phyloP scores from a whole-genome alignment of 305 asterid species.

The Solanum chacoense region DNA sequence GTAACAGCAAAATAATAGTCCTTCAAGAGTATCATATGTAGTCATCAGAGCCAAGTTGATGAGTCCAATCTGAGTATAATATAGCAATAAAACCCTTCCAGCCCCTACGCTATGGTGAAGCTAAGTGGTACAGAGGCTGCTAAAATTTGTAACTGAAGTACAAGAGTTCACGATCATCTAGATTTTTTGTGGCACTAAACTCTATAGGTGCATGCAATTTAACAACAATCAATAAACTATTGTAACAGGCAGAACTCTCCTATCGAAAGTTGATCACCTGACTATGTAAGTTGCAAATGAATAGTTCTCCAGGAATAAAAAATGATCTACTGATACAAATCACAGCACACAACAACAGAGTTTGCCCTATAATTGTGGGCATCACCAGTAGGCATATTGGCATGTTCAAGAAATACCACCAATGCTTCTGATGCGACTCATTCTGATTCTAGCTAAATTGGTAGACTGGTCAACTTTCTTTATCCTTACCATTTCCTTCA shows the following conservation, averaged over 20 bases:
- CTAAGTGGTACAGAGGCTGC: background rate
- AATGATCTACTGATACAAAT: background rate
- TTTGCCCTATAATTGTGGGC: background rate
- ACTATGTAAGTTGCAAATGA: background rate
- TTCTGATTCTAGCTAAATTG: background rate
- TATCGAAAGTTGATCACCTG: background rate
- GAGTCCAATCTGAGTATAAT: background rate
- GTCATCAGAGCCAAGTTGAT: background rate
- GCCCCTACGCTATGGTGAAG: background rate
- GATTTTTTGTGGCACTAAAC: background rate
- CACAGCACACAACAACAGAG: background rate
- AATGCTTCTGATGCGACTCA: constrained; percentile 7
- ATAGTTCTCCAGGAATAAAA: background rate
- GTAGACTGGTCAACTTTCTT: constrained; percentile 26
- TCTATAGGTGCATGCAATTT: background rate
- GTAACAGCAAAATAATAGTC: background rate
- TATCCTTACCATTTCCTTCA: constrained; percentile 41
- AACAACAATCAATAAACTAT: background rate
- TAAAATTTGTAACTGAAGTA: background rate
- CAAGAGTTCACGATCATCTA: background rate
- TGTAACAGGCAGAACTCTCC: background rate
- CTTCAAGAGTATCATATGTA: background rate
- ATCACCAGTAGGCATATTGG: background rate
- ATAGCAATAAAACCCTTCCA: background rate
- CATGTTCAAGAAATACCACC: background rate